These are phyloP conservation scores for Phylloporus sp. DNA, from an alignment of 768 basidiomycete species.

Conservation along the genomic window DNA sequence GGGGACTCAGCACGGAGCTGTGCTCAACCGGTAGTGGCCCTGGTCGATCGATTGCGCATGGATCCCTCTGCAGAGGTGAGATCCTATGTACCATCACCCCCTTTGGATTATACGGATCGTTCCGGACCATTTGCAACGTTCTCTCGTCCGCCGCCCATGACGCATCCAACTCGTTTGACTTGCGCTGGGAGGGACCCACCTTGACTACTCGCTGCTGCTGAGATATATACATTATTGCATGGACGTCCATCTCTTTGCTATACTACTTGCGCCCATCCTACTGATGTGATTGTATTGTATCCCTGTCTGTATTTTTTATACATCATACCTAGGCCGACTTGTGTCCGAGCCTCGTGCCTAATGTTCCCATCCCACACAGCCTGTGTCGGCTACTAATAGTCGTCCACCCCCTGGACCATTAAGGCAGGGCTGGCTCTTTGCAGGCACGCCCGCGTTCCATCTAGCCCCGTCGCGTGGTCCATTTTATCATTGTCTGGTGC, in stretches of 20 bases:
- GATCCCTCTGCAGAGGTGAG: slow-evolving; percentile 60
- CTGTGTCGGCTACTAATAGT: slow-evolving; percentile 1
- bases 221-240: slow-evolving; percentile 22
- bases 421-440: slow-evolving; percentile 30
- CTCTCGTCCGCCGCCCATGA: slow-evolving; percentile 34
- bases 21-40: slow-evolving; percentile 29
- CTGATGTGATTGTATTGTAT: slow-evolving; percentile 23
- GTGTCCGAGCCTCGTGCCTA: background rate
- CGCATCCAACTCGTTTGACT: background rate
- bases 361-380: slow-evolving; percentile 20
- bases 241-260: slow-evolving; percentile 13
- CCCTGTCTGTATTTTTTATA: slow-evolving; percentile 8
- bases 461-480: slow-evolving; percentile 32
- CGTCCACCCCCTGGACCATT: slow-evolving; percentile 9
- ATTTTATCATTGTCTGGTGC: slow-evolving; percentile 11
- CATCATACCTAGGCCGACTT: slow-evolving; percentile 10
- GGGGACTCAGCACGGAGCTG: slow-evolving; percentile 6
- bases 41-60: slow-evolving; percentile 44
- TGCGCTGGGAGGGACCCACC: slow-evolving; percentile 6
- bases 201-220: slow-evolving; percentile 6
- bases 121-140: slow-evolving; percentile 32
- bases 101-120: slow-evolving; percentile 18
- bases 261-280: slow-evolving; percentile 15
- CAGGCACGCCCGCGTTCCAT: slow-evolving; percentile 3
- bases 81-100: slow-evolving; percentile 46